Evolutionary conservation across 768 basidiomycete species (phyloP).

Genomic region (Neoboletus magnificus): DNA sequence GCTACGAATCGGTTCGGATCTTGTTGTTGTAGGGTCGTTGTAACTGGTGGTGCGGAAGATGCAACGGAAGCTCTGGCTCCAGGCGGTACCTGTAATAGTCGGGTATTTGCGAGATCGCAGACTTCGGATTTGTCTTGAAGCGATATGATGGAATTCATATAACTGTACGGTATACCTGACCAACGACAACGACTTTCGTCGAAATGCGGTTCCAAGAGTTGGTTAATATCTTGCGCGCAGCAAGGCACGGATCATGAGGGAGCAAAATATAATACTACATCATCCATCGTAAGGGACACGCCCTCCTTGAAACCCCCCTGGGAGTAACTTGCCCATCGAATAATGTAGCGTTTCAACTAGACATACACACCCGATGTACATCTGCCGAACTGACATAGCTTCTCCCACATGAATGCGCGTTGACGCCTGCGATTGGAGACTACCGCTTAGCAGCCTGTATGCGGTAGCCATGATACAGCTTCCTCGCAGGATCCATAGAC

Average conservation of each 20-base stretch:
- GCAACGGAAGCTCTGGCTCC: background rate
- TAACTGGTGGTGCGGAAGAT: background rate
- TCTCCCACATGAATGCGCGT: background rate
- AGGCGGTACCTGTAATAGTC: background rate
- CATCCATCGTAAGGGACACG: constrained; percentile 87
- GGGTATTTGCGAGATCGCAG: background rate
- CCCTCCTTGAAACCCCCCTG: constrained; percentile 90
- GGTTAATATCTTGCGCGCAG: background rate
- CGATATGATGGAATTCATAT: background rate
- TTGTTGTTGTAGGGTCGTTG: background rate
- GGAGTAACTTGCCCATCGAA: constrained; percentile 79
- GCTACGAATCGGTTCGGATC: too few relatives aligned
- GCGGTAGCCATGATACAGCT: too few relatives aligned
- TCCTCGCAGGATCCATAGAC: too few relatives aligned
- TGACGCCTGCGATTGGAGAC: background rate
- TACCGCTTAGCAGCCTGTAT: too few relatives aligned
- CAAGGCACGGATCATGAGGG: background rate
- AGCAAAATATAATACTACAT: constrained; percentile 26
- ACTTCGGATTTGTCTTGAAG: background rate
- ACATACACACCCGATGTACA: background rate
- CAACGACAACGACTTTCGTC: background rate
- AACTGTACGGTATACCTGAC: background rate
- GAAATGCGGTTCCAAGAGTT: background rate
- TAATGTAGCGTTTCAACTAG: constrained; percentile 22
- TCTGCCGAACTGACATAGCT: too few relatives aligned